phyloP scores from a whole-genome alignment of 2,329 filamentous ascomycete species.

The Cladosporium sphaerospermum region DNA sequence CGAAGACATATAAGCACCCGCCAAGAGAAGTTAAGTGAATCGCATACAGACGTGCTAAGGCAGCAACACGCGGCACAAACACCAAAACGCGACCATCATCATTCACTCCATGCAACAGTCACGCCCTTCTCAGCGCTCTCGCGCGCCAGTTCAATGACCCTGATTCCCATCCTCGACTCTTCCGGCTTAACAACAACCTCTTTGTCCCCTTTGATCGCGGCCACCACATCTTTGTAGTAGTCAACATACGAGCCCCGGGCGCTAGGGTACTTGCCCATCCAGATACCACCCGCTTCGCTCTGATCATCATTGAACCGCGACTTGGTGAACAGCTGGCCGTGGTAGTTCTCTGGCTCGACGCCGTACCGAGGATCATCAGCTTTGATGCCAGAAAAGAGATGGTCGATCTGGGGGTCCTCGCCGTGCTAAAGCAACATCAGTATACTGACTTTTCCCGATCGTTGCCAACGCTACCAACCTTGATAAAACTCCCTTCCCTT shows the following conservation, averaged over 20 bases:
- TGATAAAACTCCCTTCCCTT: conserved; percentile 34
- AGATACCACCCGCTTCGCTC: conserved; percentile 26
- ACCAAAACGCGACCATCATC: not conserved
- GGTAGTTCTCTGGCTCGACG: conserved; percentile 32
- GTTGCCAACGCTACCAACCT: conserved; percentile 22
- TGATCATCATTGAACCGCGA: conserved; percentile 28
- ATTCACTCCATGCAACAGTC: conserved; percentile 24
- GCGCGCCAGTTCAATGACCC: conserved; percentile 39
- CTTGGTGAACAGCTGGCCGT: conserved; percentile 36
- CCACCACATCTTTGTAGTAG: conserved; percentile 38
- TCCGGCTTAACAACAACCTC: conserved; percentile 37
- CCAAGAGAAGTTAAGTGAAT: no score
- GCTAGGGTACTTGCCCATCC: conserved; percentile 35
- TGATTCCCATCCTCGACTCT: conserved; percentile 35
- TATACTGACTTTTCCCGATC: not conserved
- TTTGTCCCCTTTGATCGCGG: conserved; percentile 34
- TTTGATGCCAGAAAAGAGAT: conserved; percentile 26
- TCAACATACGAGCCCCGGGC: conserved; percentile 36
- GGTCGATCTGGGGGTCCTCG: conserved; percentile 34
- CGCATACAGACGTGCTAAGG: no score
- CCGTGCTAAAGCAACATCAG: conserved; percentile 13
- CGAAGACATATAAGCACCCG: no score
- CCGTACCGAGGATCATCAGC: conserved; percentile 29
- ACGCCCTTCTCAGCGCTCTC: conserved; percentile 32
- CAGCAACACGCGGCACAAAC: not conserved